Percentiles rank a stretch among this genome's conserved stretches.
Conservation (phyloP, 345 rosid species). For the Abelmoschus esculentus region DNA sequence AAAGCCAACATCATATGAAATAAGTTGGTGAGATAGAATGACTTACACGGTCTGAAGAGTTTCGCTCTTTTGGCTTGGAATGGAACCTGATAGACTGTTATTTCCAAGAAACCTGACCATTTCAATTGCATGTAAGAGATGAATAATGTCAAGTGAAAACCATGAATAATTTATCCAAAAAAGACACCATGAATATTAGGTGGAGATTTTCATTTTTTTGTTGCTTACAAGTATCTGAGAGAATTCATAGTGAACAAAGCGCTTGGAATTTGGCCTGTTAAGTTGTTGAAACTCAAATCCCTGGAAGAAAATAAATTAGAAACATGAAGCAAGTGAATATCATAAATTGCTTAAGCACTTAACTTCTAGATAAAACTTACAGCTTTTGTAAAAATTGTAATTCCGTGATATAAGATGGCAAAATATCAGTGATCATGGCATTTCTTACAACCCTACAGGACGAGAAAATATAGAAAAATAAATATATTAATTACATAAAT, state of each 20-base stretch:
- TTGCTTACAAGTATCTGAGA: constrained; percentile 22
- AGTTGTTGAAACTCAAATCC: not conserved
- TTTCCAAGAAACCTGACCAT: constrained; percentile 14
- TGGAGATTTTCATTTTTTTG: not conserved
- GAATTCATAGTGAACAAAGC: constrained; percentile 23
- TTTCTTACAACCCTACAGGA: constrained; percentile 22
- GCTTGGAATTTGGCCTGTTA: constrained; percentile 9
- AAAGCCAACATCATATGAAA: no score
- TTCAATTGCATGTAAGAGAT: not conserved
- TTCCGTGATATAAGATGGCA: constrained; percentile 12
- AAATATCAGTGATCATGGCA: constrained; percentile 17
- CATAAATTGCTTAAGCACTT: not conserved
- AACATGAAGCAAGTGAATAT: not conserved
- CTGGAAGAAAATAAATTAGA: not conserved
- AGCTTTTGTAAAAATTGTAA: constrained; percentile 8
- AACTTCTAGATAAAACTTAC: constrained; percentile 18
- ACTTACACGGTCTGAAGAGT: not conserved
- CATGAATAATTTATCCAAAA: no score
- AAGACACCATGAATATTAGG: no score
- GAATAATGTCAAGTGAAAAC: not conserved
- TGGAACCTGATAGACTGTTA: not conserved
- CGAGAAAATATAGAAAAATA: not conserved
- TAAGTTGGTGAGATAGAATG: not conserved
- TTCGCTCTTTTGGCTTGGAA: constrained; percentile 10
- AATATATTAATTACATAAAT: no score